Base-by-base conservation (phyloP, 2,329 filamentous ascomycete species). In the Pseudogymnoascus sp. region DNA sequence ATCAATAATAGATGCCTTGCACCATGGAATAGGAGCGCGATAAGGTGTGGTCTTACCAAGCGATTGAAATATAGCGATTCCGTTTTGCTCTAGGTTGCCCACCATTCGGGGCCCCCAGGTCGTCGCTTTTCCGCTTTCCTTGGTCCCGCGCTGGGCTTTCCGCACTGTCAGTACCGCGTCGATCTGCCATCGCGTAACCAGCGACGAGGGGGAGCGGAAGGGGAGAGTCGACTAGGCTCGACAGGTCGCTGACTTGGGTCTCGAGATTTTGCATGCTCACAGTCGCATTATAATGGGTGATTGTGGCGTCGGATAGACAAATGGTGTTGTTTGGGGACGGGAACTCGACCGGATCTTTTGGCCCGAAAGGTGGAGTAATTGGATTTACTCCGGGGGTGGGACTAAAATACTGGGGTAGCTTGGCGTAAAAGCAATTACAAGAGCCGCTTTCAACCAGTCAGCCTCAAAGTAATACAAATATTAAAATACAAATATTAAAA, bases 1-100 rank as follows among this genome's bases (percentile, higher is more conserved):
- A 52, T 52, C 45, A 15, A 52, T 8, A 30, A 13, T 30, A 23
- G 26, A 33, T 19, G 9, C 15, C 28, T 1, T 35, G 21, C 12
- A 7, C 18, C 19, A 34, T 48, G 21, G 15, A 21, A 35, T 52
- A 30, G 38, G 28, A 18, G 21, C 18, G 37, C 21, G 18, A 33
- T 18, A 30, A 57, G 39, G 37, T 45, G 37, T 45, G 37, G 9
- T 67, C 67, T 21, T 64, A 72, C 69, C 70, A 72, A 21, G 71
- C 71, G 59, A 72, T 72, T 15, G 68, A 69, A 48, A 72, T 72
- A 62, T 72, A 72, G 62, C 71, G 63, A 63, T 71, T 72, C 59
- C 70, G 66, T 61, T 72, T 71, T 19, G 70, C 67, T 45, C 70
- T 65, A 7, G 69, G 69, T 60, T 71, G 69, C 37, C 62, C 59